Base-by-base conservation (phyloP, 225 moss, liverwort and hornwort genomes). In the Polytrichum formosum region DNA sequence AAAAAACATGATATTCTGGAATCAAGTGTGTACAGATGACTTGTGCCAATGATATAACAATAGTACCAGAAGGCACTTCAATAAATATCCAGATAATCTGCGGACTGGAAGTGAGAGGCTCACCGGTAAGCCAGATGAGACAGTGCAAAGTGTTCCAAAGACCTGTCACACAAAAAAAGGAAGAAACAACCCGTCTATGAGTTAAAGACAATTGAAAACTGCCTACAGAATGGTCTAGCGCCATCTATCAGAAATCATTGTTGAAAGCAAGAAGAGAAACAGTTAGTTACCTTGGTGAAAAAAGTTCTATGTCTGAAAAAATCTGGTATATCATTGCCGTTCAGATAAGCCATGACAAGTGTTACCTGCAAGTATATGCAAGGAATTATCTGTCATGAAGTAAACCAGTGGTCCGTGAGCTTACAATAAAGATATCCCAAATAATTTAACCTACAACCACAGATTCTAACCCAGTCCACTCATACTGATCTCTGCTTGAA, bases 51-150 rank as follows among this genome's bases (percentile, higher is more conserved):
- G 46, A 46, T 46, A 13, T 4, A 46, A 46, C 3, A 46, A 3
- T 16, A 46, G 46, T 16, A 46, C 46, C 46, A 46, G 16, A 46
- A 9, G 35, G 13, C 16, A 13, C 16, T 46, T 16, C 16, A 46
- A 46, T 13, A 46, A 46, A 46, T 46, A 46, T 46, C 13, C 13
- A 46, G 46, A 46, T 13, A 13, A 46, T 46, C 10, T 46, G 46
- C 16, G 46, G 2, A 46, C 46, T 20, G 6, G 33, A 58, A 67
- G 58, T 67, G 60, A 35, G 27, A 66, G 54, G 13, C 83, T 77
- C 78, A 93, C 93, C 75, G 91, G 91, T 66, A 93, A 78, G 70
- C 93, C 93, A 63, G 93, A 93, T 53, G 93, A 91, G 67, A 93
- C 54, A 33, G 93, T 93, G 79, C 93, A 91, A 25, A 93, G 80